phyloP scores from a whole-genome alignment of 2,329 filamentous ascomycete genomes.

The Aspergillus novofumigatus region DNA sequence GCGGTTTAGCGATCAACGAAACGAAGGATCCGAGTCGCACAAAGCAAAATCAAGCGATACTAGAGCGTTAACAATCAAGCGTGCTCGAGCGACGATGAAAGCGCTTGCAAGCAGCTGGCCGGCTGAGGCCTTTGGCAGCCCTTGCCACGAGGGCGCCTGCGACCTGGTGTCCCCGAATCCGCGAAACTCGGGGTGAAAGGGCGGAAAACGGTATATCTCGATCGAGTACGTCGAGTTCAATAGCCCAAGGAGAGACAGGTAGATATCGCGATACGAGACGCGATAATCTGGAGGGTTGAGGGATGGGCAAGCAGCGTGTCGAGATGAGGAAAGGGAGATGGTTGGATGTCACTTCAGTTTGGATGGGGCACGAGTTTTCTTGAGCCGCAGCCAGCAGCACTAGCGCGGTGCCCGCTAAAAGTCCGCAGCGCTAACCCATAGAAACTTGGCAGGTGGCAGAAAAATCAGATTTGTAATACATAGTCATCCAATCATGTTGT shows the following conservation, averaged over 20 bases:
- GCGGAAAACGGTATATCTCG: conserved; percentile 23
- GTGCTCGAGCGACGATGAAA: conserved; percentile 28
- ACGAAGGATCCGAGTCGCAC: conserved; percentile 14
- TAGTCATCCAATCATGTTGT: conserved; percentile 1
- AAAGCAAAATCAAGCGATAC: conserved; percentile 3
- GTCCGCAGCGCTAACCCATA: conserved; percentile 5
- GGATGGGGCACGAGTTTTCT: conserved; percentile 41
- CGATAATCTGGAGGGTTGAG: conserved; percentile 37
- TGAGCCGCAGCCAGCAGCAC: conserved; percentile 23
- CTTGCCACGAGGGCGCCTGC: conserved; percentile 47
- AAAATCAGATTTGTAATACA: neutral
- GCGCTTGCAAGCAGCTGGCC: conserved; percentile 36
- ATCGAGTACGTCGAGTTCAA: conserved; percentile 23
- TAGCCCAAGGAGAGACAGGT: conserved; percentile 19
- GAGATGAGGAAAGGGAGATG: conserved; percentile 40
- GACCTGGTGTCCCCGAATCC: conserved; percentile 36
- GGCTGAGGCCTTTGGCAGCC: conserved; percentile 44
- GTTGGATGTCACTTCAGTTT: conserved; percentile 38
- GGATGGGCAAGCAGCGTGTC: conserved; percentile 27
- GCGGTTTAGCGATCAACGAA: conserved; percentile 2
- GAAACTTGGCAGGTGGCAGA: neutral
- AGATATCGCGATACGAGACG: conserved; percentile 40
- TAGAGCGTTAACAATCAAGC: conserved; percentile 8
- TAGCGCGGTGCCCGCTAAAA: conserved; percentile 21
- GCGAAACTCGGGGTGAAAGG: conserved; percentile 29